Evolutionary conservation across 2,329 filamentous ascomycete genomes (phyloP), one percentile per base, ranked within the genome.

Genomic region (Stemphylium lycopersici): DNA sequence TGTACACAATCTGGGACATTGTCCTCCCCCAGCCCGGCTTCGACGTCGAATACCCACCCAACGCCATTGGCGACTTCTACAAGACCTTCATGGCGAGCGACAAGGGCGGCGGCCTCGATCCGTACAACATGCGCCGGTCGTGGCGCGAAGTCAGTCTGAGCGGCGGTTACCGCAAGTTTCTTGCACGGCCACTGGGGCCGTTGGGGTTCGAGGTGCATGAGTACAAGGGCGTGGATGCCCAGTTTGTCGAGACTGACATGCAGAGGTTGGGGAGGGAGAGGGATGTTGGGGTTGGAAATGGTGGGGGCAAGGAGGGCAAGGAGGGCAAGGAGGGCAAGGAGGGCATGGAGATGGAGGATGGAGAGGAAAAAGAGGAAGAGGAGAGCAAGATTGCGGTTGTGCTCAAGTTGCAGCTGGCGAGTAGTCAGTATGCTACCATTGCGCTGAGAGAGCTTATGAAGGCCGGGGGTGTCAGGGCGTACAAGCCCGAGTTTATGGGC

Each of bases 11-110:
- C 65, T 91, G 90, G 69, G 95, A 99, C 70, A 72, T 98, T 58
- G 93, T 99, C 11, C 82, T 99, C 2, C 93, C 96, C 3, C 87
- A 90, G n/a, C 95, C 95, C 0, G 95, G 95, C 15, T 97, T 87
- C 78, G 92, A 96, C 65, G 85, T 98, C 34, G 76, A 90, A 32
- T 99, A 98, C 71, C 95, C 95, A 0, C 72, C 81, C 18, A 98
- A 99, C 73, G 85, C 86, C 32, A 86, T 96, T 58, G 91, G 89
- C n/a, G 81, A 85, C 3, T 96, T 89, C 73, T 99, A 98, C 78
- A 83, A 83, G 59, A 82, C 85, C 2, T 96, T 97, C 77, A 99
- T 99, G 96, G 84, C 78, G 29, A 89, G 84, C 46, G 84, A 89
- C 42, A 83, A 85, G 58, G 93, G 95, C 57, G 93, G 93, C 10